Percentiles rank a stretch among this genome's conserved stretches.
phyloP scores from a whole-genome alignment of 2,329 filamentous ascomycete species.

The Calonectria crousiana region DNA sequence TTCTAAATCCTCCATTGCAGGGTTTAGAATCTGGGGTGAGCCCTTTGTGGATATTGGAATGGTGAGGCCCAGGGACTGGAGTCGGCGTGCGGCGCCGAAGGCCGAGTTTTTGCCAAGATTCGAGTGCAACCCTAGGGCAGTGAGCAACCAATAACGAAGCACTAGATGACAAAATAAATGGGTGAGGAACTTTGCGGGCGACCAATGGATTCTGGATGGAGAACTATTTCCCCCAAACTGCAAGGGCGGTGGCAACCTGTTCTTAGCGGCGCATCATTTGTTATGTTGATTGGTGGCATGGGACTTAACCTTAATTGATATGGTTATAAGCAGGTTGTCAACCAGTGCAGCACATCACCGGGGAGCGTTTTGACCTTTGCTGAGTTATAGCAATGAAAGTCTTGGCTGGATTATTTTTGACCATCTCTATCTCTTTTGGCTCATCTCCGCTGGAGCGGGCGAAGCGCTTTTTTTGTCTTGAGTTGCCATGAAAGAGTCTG shows the following conservation, averaged over 20 bases:
- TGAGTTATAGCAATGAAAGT: background rate
- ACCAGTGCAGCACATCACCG: background rate
- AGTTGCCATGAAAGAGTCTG: no score
- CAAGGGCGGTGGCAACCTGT: background rate
- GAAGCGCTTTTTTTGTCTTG: no score
- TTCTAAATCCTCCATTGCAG: background rate
- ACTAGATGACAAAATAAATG: background rate
- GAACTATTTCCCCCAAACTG: background rate
- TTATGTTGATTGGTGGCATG: background rate
- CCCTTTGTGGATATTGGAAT: background rate
- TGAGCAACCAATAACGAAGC: background rate
- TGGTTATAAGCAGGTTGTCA: background rate
- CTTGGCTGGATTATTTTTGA: no score
- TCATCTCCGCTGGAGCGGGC: no score
- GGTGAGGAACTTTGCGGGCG: background rate
- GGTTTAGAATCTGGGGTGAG: background rate
- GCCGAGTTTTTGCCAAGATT: constrained; percentile 7
- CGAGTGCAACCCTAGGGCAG: background rate
- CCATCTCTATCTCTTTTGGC: no score
- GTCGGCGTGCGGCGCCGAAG: constrained; percentile 3
- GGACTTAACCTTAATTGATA: background rate
- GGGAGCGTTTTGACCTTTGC: background rate
- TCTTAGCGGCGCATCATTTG: background rate
- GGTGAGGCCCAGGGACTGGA: background rate
- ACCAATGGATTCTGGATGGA: background rate